Conservation (phyloP, 2,329 filamentous ascomycete species). For the Fusarium aywerte region DNA sequence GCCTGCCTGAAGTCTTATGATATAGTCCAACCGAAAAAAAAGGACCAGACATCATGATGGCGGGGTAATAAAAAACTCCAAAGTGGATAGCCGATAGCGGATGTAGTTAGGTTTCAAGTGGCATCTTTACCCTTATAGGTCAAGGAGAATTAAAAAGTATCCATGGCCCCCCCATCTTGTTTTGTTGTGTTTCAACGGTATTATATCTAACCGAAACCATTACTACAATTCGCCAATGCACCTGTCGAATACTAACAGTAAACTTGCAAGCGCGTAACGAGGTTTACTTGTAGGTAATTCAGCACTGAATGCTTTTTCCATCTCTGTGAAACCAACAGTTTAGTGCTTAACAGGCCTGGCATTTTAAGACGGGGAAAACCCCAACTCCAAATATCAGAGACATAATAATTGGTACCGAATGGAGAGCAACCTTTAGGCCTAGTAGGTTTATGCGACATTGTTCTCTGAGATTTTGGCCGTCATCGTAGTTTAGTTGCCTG, state of each 20-base stretch:
- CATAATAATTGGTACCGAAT: slow-evolving; percentile 20
- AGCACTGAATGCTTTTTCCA: slow-evolving; percentile 52
- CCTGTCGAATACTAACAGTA: neutral
- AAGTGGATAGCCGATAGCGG: slow-evolving; percentile 5
- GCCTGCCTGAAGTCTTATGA: neutral
- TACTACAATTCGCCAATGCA: neutral
- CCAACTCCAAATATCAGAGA: neutral
- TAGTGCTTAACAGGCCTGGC: neutral
- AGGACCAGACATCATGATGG: slow-evolving; percentile 2
- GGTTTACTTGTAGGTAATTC: no score
- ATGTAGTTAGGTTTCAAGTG: neutral
- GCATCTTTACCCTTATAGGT: neutral
- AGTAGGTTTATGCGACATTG: neutral
- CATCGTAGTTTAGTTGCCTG: neutral
- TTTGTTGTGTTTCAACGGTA: neutral
- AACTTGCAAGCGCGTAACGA: no score
- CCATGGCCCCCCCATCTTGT: neutral
- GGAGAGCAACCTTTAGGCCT: neutral
- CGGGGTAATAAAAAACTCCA: slow-evolving; percentile 5
- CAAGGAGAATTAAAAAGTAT: neutral
- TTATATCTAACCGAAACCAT: neutral
- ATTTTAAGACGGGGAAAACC: slow-evolving; percentile 2
- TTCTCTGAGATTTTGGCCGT: neutral
- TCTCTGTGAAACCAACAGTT: slow-evolving; percentile 30
- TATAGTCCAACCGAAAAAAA: neutral